phyloP scores from a whole-genome alignment of 2,329 filamentous ascomycete genomes.

The Uncinocarpus reesii region DNA sequence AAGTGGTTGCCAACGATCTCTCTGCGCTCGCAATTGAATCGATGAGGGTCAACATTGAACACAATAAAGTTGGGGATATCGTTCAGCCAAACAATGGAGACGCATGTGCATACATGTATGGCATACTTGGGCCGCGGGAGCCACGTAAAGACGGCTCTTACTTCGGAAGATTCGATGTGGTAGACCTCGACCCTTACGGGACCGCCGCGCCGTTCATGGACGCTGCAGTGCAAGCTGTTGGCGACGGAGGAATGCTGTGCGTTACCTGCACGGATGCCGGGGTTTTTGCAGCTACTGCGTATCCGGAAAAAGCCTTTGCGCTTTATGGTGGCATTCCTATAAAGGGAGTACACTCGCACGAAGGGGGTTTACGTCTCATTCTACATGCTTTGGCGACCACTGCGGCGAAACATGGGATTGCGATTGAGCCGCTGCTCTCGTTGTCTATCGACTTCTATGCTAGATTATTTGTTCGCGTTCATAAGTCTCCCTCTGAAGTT shows the following conservation, averaged over 20 bases:
- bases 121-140: conserved; percentile 41
- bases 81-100: conserved; percentile 69
- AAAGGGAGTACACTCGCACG: conserved; percentile 77
- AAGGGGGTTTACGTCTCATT: conserved; percentile 78
- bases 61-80: conserved; percentile 64
- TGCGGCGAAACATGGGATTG: conserved; percentile 73
- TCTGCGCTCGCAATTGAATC: conserved; percentile 64
- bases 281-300: conserved; percentile 88
- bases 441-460: conserved; percentile 95
- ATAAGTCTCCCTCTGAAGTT: conserved; percentile 69
- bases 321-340: conserved; percentile 85
- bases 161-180: conserved; percentile 68
- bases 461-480: conserved; percentile 74
- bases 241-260: conserved; percentile 81
- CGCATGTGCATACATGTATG: conserved; percentile 86
- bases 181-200: conserved; percentile 93
- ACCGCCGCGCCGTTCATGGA: conserved; percentile 89
- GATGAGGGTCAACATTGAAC: conserved; percentile 72
- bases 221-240: conserved; percentile 73
- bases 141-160: conserved; percentile 27
- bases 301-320: conserved; percentile 85
- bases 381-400: conserved; percentile 69
- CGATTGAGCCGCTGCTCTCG: conserved; percentile 82
- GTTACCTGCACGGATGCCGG: conserved; percentile 95
- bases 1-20: conserved; percentile 81